Evolutionary conservation across 176 grass and related monocot species (phyloP).

Genomic region (Carex myosuroides): DNA sequence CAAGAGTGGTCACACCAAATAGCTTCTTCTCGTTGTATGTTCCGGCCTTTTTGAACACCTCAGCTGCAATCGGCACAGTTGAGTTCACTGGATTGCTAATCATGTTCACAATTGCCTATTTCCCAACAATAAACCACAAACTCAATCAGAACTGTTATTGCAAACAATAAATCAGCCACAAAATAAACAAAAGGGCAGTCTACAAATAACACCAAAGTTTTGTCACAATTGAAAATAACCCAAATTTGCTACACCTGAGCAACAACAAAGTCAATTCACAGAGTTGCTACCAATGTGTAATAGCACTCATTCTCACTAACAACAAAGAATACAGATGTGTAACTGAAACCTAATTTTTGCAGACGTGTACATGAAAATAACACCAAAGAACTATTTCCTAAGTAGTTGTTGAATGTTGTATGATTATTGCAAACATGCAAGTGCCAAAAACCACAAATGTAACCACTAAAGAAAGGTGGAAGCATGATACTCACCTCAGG

Average conservation of each 20-base stretch:
- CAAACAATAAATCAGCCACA: background rate
- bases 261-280: background rate
- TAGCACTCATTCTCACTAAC: background rate
- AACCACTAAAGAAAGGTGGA: background rate
- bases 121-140: background rate
- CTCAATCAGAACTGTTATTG: background rate
- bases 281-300: background rate
- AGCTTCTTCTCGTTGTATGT: slow-evolving; percentile 82
- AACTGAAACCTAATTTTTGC: background rate
- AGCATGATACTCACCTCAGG: slow-evolving; percentile 6
- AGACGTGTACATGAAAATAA: background rate
- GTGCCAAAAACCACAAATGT: background rate
- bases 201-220: background rate
- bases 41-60: slow-evolving; percentile 92
- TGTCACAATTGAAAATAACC: background rate
- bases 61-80: slow-evolving; percentile 67
- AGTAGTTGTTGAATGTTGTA: background rate
- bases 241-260: background rate
- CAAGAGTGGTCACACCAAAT: slow-evolving; percentile 91
- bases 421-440: background rate
- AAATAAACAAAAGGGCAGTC: background rate
- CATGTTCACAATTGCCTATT: slow-evolving; percentile 79
- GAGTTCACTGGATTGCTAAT: slow-evolving; percentile 99
- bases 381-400: background rate
- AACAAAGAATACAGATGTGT: background rate